Evolutionary conservation across 768 basidiomycete genomes (phyloP).

Genomic region (Suillus lakei): DNA sequence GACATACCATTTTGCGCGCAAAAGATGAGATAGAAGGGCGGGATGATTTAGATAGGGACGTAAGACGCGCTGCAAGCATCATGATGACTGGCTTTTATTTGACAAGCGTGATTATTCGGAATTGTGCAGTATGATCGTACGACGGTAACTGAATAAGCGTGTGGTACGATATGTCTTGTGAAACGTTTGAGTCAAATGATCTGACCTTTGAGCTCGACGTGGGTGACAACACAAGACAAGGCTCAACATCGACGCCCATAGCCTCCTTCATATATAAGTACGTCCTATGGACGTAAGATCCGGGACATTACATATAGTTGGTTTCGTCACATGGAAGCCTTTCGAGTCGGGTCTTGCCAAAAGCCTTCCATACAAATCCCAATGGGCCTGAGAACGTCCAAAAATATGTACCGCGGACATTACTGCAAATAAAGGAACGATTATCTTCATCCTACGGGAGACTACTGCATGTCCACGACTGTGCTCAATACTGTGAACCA

Average conservation of each 20-base stretch:
- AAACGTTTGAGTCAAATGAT: slow-evolving; percentile 1
- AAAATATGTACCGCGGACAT: slow-evolving; percentile 15
- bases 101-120: slow-evolving; percentile 13
- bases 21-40: slow-evolving; percentile 40
- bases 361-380: neutral
- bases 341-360: neutral
- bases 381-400: slow-evolving; percentile 5
- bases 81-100: slow-evolving; percentile 29
- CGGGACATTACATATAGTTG: slow-evolving; percentile 4
- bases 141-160: slow-evolving; percentile 1
- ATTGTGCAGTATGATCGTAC: slow-evolving; percentile 7
- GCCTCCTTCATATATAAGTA: neutral
- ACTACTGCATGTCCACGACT: slow-evolving; percentile 64
- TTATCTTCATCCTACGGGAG: no score
- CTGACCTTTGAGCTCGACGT: slow-evolving; percentile 3
- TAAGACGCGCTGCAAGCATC: slow-evolving; percentile 52
- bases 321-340: slow-evolving; percentile 9
- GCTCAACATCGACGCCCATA: no score
- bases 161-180: slow-evolving; percentile 2
- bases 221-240: neutral
- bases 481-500: slow-evolving; percentile 82
- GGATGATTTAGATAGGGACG: slow-evolving; percentile 43
- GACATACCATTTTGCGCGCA: slow-evolving; percentile 56
- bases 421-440: no score
- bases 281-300: slow-evolving; percentile 5